These are phyloP conservation scores for Arxiozyma heterogenica DNA, from an alignment of 1,139 yeast genomes.

Conservation along the genomic window DNA sequence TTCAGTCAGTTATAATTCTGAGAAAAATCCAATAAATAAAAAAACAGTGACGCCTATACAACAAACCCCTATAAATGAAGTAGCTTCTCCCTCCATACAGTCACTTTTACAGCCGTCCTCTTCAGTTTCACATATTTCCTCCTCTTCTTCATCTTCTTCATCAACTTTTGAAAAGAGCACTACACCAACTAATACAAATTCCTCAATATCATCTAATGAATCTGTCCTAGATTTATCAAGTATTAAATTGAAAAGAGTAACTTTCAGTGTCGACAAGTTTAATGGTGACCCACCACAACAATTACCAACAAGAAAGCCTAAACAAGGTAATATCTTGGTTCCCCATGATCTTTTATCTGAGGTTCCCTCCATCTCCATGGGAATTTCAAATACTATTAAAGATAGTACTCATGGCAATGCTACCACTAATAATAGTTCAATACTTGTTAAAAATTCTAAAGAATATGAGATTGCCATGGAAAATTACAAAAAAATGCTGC, in stretches of 20 bases:
- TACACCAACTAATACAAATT: background rate
- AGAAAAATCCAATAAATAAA: background rate
- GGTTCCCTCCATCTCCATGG: slow-evolving; percentile 55
- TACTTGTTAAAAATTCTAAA: slow-evolving; percentile 33
- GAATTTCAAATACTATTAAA: slow-evolving; percentile 37
- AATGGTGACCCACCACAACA: slow-evolving; percentile 86
- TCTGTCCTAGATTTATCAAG: background rate
- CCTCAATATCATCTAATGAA: background rate
- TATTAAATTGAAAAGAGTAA: slow-evolving; percentile 45
- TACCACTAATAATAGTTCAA: background rate
- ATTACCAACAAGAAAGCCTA: slow-evolving; percentile 80
- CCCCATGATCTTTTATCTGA: slow-evolving; percentile 57
- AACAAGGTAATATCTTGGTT: slow-evolving; percentile 67
- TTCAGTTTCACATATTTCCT: background rate
- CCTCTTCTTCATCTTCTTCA: background rate
- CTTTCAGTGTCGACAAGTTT: slow-evolving; percentile 64
- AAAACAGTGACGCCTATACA: background rate
- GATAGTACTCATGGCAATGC: background rate
- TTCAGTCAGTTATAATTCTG: background rate
- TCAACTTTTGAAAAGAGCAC: background rate
- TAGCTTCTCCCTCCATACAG: background rate
- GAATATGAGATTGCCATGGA: slow-evolving; percentile 50
- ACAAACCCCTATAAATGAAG: background rate
- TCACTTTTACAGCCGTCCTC: background rate
- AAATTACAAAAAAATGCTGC: slow-evolving; percentile 43